phyloP scores from a whole-genome alignment of 129 eudicot genomes.

The Tagetes patula region DNA sequence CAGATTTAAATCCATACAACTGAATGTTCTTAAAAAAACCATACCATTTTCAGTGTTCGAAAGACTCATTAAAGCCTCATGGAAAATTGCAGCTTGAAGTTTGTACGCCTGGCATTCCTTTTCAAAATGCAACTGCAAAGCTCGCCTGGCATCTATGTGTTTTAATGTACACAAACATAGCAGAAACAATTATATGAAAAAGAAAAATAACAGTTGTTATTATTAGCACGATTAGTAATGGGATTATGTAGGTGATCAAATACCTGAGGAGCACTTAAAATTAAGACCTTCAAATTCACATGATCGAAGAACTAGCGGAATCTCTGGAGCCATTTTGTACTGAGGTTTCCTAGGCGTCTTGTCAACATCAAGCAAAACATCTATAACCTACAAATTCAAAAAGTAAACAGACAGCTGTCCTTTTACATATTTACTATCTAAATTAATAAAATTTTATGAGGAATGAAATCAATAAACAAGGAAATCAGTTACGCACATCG shows the following conservation, averaged over 20 bases:
- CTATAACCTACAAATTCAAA: conserved; percentile 53
- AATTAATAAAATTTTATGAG: neutral
- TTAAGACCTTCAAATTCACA: conserved; percentile 81
- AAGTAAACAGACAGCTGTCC: neutral
- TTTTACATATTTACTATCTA: neutral
- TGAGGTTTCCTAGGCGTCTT: conserved; percentile 86
- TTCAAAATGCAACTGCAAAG: conserved; percentile 64
- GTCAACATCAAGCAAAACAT: conserved; percentile 67
- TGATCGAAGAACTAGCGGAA: conserved; percentile 80
- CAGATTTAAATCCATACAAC: neutral
- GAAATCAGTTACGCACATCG: conserved; percentile 51
- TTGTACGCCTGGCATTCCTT: conserved; percentile 60
- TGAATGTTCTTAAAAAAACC: neutral
- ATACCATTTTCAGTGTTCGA: conserved; percentile 43
- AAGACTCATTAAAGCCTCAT: conserved; percentile 63
- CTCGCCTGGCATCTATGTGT: conserved; percentile 58
- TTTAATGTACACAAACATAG: neutral
- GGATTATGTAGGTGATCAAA: neutral
- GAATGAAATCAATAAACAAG: conserved; percentile 16
- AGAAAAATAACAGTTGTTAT: neutral
- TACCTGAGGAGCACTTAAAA: conserved; percentile 84
- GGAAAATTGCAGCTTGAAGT: conserved; percentile 76
- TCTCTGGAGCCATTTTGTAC: conserved; percentile 83
- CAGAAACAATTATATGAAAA: neutral
- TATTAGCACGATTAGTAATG: conserved; percentile 6